Base-by-base conservation (phyloP, 202 grass and related monocot genomes). In the Thinopyrum obtusiflorum region DNA sequence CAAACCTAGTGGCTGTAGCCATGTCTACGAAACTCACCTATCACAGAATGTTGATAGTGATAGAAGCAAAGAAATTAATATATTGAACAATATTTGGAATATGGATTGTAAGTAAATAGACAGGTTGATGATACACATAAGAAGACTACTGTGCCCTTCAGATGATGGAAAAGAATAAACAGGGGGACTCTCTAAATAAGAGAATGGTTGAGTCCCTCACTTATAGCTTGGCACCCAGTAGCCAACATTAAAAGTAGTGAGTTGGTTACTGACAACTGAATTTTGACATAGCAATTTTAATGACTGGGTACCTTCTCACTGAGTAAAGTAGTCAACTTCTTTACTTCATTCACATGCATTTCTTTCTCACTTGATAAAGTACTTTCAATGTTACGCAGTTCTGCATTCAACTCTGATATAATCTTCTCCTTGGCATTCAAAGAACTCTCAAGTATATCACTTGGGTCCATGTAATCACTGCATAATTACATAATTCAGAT, bases 351-450 rank as follows among this genome's bases (percentile, higher is more conserved):
- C 32, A 99, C 61, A 69, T 99, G 93, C 78, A 88, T 91, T 73
- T 97, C 97, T 86, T 90, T 91, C 90, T 99, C 97, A 71, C 40
- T 91, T 85, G 92, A 94, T 82, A 99, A 89, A 76, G 92, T 82
- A 76, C 80, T 90, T 87, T 99, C 97, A 12, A 97, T 87, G 73
- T 91, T 99, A 69, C 94, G 93, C 89, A 99, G 78, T 88, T 99
- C 93, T 65, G 93, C 86, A 88, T 99, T 99, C 83, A 99, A 96
- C 60, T 99, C 97, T 4, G 97, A 94, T 69, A 99, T 99, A 72
- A 99, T 97, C 87, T 99, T 99, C 85, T 99, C 97, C 83, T 99
- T 99, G 21, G 93, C 97, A 91, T 89, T 93, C 72, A 99, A 89
- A 68, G 97, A 97, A 89, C 88, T 97, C 65, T 99, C 93, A 90